Evolutionary conservation across 495 filamentous ascomycete species (phyloP), one percentile per base, ranked within the genome.

Genomic region (Beverwykella pulmonaria): DNA sequence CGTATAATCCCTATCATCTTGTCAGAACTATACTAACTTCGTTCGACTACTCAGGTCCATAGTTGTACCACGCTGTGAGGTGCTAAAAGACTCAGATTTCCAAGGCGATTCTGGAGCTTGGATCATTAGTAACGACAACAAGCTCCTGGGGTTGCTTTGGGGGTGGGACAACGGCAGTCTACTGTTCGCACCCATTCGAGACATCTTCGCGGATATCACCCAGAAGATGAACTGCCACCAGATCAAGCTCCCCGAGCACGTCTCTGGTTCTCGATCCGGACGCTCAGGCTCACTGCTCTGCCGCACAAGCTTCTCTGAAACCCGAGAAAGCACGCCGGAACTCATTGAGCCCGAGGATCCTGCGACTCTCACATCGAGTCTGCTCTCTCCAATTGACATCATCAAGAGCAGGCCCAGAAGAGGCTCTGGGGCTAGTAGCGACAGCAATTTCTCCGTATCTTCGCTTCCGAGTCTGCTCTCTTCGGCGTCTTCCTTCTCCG

Each of bases 191-290:
- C 61, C 61, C 8, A 56, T 57, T 27, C 25, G 29, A 7, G 61
- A 64, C 25, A 27, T 64, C 36, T 56, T 64, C 29, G 61, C 34
- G 3, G 61, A 64, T 50, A 64, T 64, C 34, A 41, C 14, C 10
- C 56, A 30, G 39, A 4, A 29, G 17, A 59, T 59, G 41, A 26
- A 48, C 17, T 52, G 56, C 48, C 14, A 15, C 15, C 22, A 48
- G 23, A 30, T 59, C 20, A 26, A 48, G 25, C 56, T 59, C 27
- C 56, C 56, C 7, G 36, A 59, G 41, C 1, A 59, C 25, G n/a
- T 36, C 1, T 29, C 48, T 23, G 14, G 14, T 1, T 25, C 36
- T 17, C 9, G 9, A 19, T 59, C 56, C 30, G 32, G n/a, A 47
- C 56, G 36, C 5, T 41, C 32, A 48, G 27, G 17, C 25, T 47